phyloP scores from a whole-genome alignment of 2,329 filamentous ascomycete genomes.

The Colletotrichum lini region DNA sequence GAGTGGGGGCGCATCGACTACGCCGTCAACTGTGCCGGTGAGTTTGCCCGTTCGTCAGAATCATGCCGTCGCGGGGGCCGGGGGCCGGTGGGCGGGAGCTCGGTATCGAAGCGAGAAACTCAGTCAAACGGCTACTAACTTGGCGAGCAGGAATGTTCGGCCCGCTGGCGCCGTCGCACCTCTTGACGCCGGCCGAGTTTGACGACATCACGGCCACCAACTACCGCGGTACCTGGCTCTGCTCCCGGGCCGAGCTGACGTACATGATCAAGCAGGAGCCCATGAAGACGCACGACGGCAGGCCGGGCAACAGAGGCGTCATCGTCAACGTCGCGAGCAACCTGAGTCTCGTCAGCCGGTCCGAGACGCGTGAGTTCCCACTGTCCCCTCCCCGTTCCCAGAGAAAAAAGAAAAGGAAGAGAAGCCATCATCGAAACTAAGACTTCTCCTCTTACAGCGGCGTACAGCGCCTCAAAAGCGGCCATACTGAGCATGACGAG shows the following conservation, averaged over 20 bases:
- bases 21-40: slow-evolving; percentile 61
- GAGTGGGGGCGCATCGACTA: slow-evolving; percentile 61
- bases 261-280: slow-evolving; percentile 61
- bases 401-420: too few species aligned
- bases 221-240: slow-evolving; percentile 61
- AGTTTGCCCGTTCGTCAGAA: neutral
- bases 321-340: slow-evolving; percentile 63
- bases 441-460: slow-evolving; percentile 48
- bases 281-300: slow-evolving; percentile 58
- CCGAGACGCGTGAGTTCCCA: slow-evolving; percentile 55
- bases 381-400: neutral
- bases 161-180: slow-evolving; percentile 53
- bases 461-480: slow-evolving; percentile 62
- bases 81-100: neutral
- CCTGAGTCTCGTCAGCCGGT: slow-evolving; percentile 58
- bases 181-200: slow-evolving; percentile 55
- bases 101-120: neutral
- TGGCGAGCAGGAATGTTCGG: slow-evolving; percentile 52
- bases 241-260: slow-evolving; percentile 57
- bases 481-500: slow-evolving; percentile 62
- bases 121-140: neutral
- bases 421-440: neutral
- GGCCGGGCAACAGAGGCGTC: slow-evolving; percentile 56
- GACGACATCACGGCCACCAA: slow-evolving; percentile 60
- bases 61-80: too few species aligned